These are phyloP conservation scores for Pulchroboletus neoregius DNA, from an alignment of 1,284 basidiomycete species.

Conservation along the genomic window DNA sequence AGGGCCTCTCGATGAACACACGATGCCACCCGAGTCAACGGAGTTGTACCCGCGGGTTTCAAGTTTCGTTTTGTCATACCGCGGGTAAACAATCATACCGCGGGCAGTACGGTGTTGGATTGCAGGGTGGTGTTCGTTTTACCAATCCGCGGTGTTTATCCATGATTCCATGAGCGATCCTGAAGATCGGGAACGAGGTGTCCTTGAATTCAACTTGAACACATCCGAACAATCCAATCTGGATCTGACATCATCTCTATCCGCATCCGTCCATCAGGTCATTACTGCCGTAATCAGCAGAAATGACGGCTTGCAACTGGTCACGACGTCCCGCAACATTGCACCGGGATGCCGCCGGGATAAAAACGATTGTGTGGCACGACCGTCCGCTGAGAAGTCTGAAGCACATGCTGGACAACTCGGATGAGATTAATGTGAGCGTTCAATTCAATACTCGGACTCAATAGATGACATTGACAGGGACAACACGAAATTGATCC, in stretches of 20 bases:
- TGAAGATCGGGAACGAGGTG: background rate
- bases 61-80: background rate
- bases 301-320: background rate
- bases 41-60: constrained; percentile 1
- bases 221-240: background rate
- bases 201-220: background rate
- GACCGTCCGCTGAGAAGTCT: background rate
- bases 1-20: background rate
- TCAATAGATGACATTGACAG: background rate
- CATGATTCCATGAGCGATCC: background rate
- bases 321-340: background rate
- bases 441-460: background rate
- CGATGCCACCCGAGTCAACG: background rate
- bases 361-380: background rate
- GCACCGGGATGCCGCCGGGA: constrained; percentile 1
- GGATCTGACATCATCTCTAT: background rate
- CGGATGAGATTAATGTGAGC: background rate
- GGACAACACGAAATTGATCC: background rate
- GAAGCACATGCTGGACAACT: no score
- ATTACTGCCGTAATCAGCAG: background rate
- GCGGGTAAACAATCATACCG: constrained; percentile 5
- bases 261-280: background rate
- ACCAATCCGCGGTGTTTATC: background rate
- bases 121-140: background rate
- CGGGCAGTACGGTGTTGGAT: background rate